A percentile compares a stretch with the other conserved stretches of the same genome.
These are phyloP conservation scores for Cryptococcus sp. DNA, from an alignment of 1,284 basidiomycete species.

Conservation along the genomic window DNA sequence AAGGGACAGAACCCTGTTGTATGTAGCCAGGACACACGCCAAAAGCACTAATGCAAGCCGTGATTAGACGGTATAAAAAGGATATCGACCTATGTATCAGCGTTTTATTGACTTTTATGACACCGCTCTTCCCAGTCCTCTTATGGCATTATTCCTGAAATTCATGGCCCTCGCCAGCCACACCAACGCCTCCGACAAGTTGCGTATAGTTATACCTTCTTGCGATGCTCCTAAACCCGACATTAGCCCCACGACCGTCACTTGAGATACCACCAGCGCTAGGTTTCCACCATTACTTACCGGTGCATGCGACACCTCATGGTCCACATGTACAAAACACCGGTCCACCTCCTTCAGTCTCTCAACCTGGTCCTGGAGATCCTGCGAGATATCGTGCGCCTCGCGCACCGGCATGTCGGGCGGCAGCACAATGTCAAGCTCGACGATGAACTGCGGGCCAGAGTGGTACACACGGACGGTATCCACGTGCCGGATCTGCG, in stretches of 20 bases:
- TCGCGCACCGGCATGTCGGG: conserved; percentile 84
- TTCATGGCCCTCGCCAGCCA: too few species aligned
- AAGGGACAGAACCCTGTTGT: neutral
- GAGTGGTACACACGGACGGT: conserved; percentile 81
- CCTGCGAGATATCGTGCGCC: conserved; percentile 88
- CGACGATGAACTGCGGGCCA: conserved; percentile 79
- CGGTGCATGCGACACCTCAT: conserved; percentile 72
- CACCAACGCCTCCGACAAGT: too few species aligned
- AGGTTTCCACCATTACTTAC: too few species aligned
- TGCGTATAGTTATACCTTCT: conserved; percentile 27
- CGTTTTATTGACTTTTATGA: too few species aligned
- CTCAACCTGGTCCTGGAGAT: conserved; percentile 91
- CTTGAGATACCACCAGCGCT: too few species aligned
- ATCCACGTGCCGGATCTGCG: conserved; percentile 81
- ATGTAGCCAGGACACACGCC: neutral
- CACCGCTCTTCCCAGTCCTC: too few species aligned
- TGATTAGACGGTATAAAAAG: too few species aligned
- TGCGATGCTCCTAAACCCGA: conserved; percentile 30
- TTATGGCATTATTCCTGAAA: too few species aligned
- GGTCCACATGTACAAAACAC: conserved; percentile 90
- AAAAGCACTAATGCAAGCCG: too few species aligned
- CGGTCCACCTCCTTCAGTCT: conserved; percentile 84
- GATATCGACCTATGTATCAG: too few species aligned
- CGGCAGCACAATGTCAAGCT: conserved; percentile 91
- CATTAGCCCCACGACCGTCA: too few species aligned